phyloP scores from a whole-genome alignment of 805 yeast genomes.

The Pichia cabralensis region DNA sequence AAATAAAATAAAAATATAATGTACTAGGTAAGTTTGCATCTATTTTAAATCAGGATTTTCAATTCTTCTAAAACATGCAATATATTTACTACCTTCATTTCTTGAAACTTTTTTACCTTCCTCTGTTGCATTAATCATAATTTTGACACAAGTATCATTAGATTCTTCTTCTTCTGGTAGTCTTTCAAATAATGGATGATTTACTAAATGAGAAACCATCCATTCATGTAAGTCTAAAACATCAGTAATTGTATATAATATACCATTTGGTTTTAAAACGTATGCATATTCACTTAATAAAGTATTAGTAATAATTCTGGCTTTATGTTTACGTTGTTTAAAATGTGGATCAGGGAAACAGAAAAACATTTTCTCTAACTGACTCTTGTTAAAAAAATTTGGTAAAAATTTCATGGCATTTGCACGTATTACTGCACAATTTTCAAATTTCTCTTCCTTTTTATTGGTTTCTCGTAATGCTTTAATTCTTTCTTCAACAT shows the following conservation, averaged over 20 bases:
- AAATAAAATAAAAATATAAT: no score
- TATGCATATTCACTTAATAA: slow-evolving; percentile 87
- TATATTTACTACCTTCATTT: slow-evolving; percentile 76
- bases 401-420: slow-evolving; percentile 97
- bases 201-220: slow-evolving; percentile 91
- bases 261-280: slow-evolving; percentile 77
- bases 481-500: slow-evolving; percentile 88
- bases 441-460: slow-evolving; percentile 43
- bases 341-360: slow-evolving; percentile 99
- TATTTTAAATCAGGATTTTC: slow-evolving; percentile 57
- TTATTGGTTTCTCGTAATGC: slow-evolving; percentile 61
- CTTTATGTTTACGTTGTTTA: slow-evolving; percentile 95
- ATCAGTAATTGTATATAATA: slow-evolving; percentile 90
- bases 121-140: slow-evolving; percentile 91
- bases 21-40: no score
- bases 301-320: slow-evolving; percentile 87
- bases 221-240: slow-evolving; percentile 87
- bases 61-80: slow-evolving; percentile 78
- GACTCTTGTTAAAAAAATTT: slow-evolving; percentile 78
- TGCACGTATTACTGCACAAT: slow-evolving; percentile 84
- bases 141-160: slow-evolving; percentile 68
- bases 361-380: slow-evolving; percentile 85
- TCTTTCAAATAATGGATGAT: slow-evolving; percentile 85
- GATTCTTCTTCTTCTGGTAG: slow-evolving; percentile 70
- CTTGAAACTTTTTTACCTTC: slow-evolving; percentile 96